Base-by-base conservation (phyloP, 2,329 filamentous ascomycete genomes). In the Aspergillus quadricinctus region DNA sequence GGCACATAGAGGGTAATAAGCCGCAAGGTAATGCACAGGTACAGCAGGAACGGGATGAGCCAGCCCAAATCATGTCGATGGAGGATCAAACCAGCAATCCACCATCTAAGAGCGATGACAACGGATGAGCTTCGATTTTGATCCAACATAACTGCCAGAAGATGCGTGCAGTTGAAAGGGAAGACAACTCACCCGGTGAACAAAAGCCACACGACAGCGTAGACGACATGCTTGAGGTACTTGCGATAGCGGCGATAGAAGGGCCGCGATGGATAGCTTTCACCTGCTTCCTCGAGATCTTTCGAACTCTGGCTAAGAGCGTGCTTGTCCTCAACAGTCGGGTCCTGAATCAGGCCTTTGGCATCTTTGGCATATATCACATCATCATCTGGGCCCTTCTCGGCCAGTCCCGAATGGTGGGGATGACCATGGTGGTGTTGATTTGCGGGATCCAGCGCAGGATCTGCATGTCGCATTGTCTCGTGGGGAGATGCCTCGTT, bases 21-120 rank as follows among this genome's bases (percentile, higher is more conserved):
- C 35, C 92, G 88, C 51, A 94, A 77, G 10, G 83, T 84, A 64
- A 95, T 86, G 62, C 79, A 81, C 48, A 96, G 83, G 80, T 88
- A 96, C 49, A 96, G 70, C 51, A 96, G 80, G 75, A 95, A 94
- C 0, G 92, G 91, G 50, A 92, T 83, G 55, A 95, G 75, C 91
- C 91, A 96, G 67, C 90, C 90, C 74, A 82, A 80, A 67, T 91
- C 85, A 57, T 87, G 64, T 57, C 84, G 84, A 71, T 93, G 90
- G 53, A 90, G 78, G 57, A 92, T 79, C 49, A 93, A 77, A 54
- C 86, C 84, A 6, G 88, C 86, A 61, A 92, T 87, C 88, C 88
- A 92, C 89, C 89, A 92, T 66, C 81, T 81, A 62, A 35, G 52
- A 45, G 51, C 57, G 19, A 58, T 61, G 11, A 64, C 61, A 59